These are phyloP conservation scores for Clavaria fumosa DNA, from an alignment of 768 basidiomycete species.

Conservation along the genomic window DNA sequence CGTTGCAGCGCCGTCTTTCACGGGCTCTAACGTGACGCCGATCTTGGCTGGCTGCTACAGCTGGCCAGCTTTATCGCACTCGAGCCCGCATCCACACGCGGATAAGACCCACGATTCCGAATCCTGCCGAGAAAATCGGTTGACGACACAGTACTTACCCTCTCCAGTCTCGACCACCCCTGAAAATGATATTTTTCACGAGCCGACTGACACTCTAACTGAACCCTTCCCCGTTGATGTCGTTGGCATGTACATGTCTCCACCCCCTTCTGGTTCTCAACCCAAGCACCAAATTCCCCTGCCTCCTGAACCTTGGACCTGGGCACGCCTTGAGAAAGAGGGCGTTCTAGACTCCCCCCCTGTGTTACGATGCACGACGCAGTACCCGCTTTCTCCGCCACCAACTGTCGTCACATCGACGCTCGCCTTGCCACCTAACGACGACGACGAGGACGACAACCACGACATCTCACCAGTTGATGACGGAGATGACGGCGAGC, in stretches of 20 bases:
- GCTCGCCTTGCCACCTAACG: constrained; percentile 22
- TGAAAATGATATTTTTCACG: no score
- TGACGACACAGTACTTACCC: no score
- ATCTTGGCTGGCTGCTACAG: no score
- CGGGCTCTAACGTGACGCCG: no score
- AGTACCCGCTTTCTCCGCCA: constrained; percentile 25
- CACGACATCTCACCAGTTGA: background rate
- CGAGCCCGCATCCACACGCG: no score
- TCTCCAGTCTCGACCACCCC: no score
- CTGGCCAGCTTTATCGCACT: no score
- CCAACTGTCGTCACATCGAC: constrained; percentile 25
- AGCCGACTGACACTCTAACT: no score
- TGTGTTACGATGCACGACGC: constrained; percentile 18
- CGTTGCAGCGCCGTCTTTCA: no score
- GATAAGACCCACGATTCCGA: no score
- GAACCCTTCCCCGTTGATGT: no score
- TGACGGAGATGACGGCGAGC: background rate
- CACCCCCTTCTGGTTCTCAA: background rate
- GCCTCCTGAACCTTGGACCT: background rate
- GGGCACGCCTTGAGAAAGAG: background rate
- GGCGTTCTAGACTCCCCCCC: constrained; percentile 23
- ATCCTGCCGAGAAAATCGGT: no score
- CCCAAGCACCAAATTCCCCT: background rate
- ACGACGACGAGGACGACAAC: constrained; percentile 10
- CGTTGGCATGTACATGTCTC: background rate